These are phyloP conservation scores for Spongospora subterranea DNA, from an alignment of 208 protist species.

Conservation along the genomic window DNA sequence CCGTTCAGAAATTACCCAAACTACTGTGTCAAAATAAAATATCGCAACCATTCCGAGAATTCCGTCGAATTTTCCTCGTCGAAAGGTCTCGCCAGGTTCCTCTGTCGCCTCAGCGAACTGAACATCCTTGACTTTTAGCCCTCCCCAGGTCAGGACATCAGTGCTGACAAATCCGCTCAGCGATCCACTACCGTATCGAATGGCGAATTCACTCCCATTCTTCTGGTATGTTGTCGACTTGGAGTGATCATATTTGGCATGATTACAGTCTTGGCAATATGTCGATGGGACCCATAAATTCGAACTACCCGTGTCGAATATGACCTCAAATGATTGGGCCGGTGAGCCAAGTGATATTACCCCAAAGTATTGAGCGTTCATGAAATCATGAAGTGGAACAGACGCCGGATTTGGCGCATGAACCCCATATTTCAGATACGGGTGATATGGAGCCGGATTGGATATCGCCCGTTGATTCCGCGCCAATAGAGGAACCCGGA, in stretches of 20 bases:
- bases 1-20: too few relatives aligned
- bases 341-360: constrained; percentile 70
- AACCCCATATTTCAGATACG: constrained; percentile 21
- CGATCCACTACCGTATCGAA: constrained; percentile 82
- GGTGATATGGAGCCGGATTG: not conserved
- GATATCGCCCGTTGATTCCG: too few relatives aligned
- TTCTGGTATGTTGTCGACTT: constrained; percentile 69
- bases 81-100: constrained; percentile 85
- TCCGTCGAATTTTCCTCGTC: constrained; percentile 88
- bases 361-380: constrained; percentile 72
- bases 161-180: constrained; percentile 84
- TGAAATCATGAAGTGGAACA: constrained; percentile 64
- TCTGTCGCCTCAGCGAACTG: constrained; percentile 80
- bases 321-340: constrained; percentile 69
- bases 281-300: constrained; percentile 74
- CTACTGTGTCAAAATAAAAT: not conserved
- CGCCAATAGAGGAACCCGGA: too few relatives aligned
- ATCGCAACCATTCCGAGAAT: constrained; percentile 78
- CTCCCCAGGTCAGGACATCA: constrained; percentile 83
- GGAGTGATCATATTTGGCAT: constrained; percentile 67
- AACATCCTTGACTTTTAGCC: constrained; percentile 72
- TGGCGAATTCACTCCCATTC: constrained; percentile 68
- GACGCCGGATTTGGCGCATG: not conserved
- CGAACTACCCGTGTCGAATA: constrained; percentile 74
- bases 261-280: constrained; percentile 33